These are phyloP conservation scores for Ogataea angusta DNA, from an alignment of 805 yeast species.

Conservation along the genomic window DNA sequence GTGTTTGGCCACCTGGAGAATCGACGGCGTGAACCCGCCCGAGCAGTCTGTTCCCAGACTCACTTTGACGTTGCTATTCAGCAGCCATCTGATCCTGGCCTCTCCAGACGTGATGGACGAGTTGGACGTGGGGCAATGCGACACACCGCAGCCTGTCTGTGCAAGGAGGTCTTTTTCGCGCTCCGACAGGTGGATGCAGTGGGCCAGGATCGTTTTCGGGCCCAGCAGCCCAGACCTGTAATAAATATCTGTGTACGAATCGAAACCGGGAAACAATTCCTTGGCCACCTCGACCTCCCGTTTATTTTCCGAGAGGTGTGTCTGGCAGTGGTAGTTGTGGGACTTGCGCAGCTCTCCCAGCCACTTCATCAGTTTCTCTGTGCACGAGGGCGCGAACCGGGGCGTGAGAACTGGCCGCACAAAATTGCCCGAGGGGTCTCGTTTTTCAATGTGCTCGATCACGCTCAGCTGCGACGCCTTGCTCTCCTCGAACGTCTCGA, in stretches of 20 bases:
- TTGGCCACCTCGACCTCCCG: conserved; percentile 73
- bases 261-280: conserved; percentile 66
- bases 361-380: conserved; percentile 55
- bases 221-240: conserved; percentile 58
- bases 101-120: conserved; percentile 88
- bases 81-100: conserved; percentile 70
- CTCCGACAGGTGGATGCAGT: conserved; percentile 72
- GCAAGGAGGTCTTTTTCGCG: conserved; percentile 61
- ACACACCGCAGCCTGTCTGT: conserved; percentile 59
- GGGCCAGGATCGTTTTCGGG: conserved; percentile 77
- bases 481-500: conserved; percentile 54
- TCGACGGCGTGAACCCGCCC: conserved; percentile 70
- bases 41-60: conserved; percentile 80
- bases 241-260: conserved; percentile 75
- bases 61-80: conserved; percentile 67
- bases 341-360: conserved; percentile 57
- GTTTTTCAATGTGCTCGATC: conserved; percentile 49
- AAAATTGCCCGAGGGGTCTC: conserved; percentile 50
- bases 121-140: conserved; percentile 94
- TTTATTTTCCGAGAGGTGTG: conserved; percentile 84
- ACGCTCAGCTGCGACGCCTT: conserved; percentile 52
- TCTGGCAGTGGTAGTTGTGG: conserved; percentile 67
- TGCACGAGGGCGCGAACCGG: conserved; percentile 88
- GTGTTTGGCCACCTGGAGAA: conserved; percentile 62
- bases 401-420: conserved; percentile 85